Percentiles rank a stretch among this genome's conserved stretches.
phyloP scores from a whole-genome alignment of 306 rosid genomes.

The Rosa rugosa region DNA sequence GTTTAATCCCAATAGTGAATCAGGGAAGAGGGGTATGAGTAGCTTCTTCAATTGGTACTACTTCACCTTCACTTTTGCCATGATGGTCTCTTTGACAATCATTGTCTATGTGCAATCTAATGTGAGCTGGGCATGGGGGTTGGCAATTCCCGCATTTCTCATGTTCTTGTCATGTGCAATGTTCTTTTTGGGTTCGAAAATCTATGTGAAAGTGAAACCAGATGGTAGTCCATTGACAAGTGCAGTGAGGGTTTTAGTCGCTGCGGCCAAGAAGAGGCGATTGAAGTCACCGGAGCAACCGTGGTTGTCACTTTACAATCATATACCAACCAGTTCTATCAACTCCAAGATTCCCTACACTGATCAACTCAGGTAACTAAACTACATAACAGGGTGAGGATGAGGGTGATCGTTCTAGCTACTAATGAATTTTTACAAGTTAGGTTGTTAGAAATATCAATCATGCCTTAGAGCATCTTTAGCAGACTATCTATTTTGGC shows the following conservation, averaged over 20 bases:
- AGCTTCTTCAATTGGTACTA: constrained; percentile 98
- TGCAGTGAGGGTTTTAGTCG: constrained; percentile 56
- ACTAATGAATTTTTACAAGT: not conserved
- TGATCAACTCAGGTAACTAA: constrained; percentile 66
- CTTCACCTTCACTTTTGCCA: constrained; percentile 74
- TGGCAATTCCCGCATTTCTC: constrained; percentile 70
- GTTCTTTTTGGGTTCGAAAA: constrained; percentile 61
- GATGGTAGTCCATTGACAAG: constrained; percentile 78
- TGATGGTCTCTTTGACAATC: constrained; percentile 66
- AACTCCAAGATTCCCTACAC: constrained; percentile 62
- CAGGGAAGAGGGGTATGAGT: constrained; percentile 72
- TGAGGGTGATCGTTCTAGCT: not conserved
- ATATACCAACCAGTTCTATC: constrained; percentile 38
- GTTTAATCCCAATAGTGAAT: constrained; percentile 72
- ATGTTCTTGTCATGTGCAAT: constrained; percentile 64
- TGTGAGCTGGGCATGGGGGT: constrained; percentile 79
- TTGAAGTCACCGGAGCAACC: constrained; percentile 51
- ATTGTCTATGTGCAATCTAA: constrained; percentile 78
- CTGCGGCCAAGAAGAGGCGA: constrained; percentile 54
- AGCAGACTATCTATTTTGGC: no score
- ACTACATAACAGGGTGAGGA: not conserved
- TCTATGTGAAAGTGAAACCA: constrained; percentile 74
- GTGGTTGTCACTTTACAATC: constrained; percentile 54
- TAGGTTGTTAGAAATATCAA: not conserved
- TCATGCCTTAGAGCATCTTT: no score